Base-by-base conservation (phyloP, 305 asterid species). In the Fraxinus albicans region DNA sequence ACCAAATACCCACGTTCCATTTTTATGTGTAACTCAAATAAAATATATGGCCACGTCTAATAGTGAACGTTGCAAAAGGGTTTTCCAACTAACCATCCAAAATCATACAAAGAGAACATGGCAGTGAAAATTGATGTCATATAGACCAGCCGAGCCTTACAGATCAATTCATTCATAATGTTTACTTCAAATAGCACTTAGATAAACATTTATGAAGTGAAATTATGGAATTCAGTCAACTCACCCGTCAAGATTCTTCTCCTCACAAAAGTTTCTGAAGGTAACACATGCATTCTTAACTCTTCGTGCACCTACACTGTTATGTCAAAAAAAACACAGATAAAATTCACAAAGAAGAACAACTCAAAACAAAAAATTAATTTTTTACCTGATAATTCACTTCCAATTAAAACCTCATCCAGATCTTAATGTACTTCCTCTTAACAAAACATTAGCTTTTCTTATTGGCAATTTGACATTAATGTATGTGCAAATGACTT, bases 281-380 rank as follows among this genome's bases (percentile, higher is more conserved):
- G 85, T 78, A 77, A 90, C 87, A 76, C 97, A 93, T 76, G 83
- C 76, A 70, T 89, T 89, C 91, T 88, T 92, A 83, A 92, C 96
- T 80, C 96, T 87, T 2, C 88, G 91, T 34, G 94, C 97, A 25
- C 97, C 97, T 78, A 93, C 86, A 88, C 97, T 93, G 97, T 72
- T 12, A 78, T 83, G 76, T 79, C n/a, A 55, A 55, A 34, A 72
- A 72, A 40, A 72, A 13, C 74, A 60, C 21, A 8, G 33, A 21
- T 19, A 73, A 50, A 58, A 85, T 8, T 12, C 36, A 19, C 7
- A 77, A 38, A 38, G 36, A 80, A 44, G 58, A 77, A 73, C 10
- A 58, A 75, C 72, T 47, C 36, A 5, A 55, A 15, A 17, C 23
- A 53, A 55, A 55, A 55, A 55, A n/a, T 2, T 80, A n/a, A 69